Base-by-base conservation (phyloP, 2,329 filamentous ascomycete genomes). In the Capronia coronata region DNA sequence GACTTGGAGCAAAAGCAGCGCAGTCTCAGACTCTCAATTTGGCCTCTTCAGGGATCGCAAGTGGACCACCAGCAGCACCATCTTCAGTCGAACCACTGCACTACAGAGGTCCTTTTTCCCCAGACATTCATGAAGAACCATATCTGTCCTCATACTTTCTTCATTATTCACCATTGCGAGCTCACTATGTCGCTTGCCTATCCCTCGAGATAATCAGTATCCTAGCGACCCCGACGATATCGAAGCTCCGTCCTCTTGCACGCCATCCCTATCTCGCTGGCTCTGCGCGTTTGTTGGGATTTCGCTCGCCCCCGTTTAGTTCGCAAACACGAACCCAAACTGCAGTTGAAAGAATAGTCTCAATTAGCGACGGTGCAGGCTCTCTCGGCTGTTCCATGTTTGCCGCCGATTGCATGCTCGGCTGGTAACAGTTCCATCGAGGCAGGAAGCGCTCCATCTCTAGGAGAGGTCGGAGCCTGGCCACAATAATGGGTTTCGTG, bases 401-500 rank as follows among this genome's bases (percentile, higher is more conserved):
- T 48, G 37, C 43, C 42, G 42, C 23, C 45, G 48, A 25, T 52
- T 55, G 46, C 30, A 55, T 55, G 53, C 35, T 37, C 21, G 23
- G 45, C 25, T 43, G 39, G 39, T 50, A 56, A 52, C 30, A 46
- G 30, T 45, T 50, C 25, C 27, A 46, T 41, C 40, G 43, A 48
- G 38, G 48, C 51, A 21, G 45, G 22, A 48, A 46, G 44, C 39
- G 43, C 47, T 51, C 43, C 43, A 47, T 44, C 27, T 40, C 34
- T 34, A 18, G 38, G 34, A 43, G 34, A 51, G 43, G 21, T 30
- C 19, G 49, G 48, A 23, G 30, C 42, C 13, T 45, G 27, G 42
- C 42, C 39, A 30, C 42, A 48, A 51, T 18, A 23, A 77, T 77
- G 75, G 70, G 73, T 57, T 71, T 78, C 63, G 71, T 77, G 62